Conservation (phyloP, 2,329 filamentous ascomycete species). For the Colletotrichum orchidophilum region DNA sequence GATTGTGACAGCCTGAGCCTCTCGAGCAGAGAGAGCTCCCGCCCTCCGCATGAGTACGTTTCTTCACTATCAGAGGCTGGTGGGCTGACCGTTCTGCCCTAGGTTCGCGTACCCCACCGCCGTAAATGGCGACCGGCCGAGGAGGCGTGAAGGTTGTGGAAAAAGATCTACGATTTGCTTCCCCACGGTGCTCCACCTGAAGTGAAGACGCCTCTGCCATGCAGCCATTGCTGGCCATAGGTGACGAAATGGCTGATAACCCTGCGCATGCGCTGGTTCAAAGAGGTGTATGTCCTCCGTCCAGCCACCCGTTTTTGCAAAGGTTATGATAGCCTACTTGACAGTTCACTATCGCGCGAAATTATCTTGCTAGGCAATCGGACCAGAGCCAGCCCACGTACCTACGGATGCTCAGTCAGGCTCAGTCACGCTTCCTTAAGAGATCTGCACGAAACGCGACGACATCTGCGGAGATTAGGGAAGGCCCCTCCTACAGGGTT, state of each 20-base stretch:
- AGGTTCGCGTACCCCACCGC: background rate
- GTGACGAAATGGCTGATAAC: background rate
- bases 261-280: background rate
- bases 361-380: background rate
- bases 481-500: constrained; percentile 22
- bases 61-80: background rate
- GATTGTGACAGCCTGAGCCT: background rate
- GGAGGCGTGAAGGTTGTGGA: background rate
- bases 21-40: background rate
- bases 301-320: background rate
- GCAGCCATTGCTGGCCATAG: background rate
- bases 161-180: constrained; percentile 1
- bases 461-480: constrained; percentile 18
- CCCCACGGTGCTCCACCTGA: background rate
- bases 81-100: background rate
- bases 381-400: background rate
- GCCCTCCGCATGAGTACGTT: background rate
- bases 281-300: background rate
- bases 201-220: background rate
- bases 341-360: background rate
- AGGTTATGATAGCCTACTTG: background rate
- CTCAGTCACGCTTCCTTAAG: background rate
- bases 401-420: background rate
- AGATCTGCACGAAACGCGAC: background rate
- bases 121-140: background rate